A percentile compares a stretch with the other conserved stretches of the same genome.
These are phyloP conservation scores for Paraconiothyrium brasiliense DNA, from an alignment of 2,329 filamentous ascomycete genomes.

Conservation along the genomic window DNA sequence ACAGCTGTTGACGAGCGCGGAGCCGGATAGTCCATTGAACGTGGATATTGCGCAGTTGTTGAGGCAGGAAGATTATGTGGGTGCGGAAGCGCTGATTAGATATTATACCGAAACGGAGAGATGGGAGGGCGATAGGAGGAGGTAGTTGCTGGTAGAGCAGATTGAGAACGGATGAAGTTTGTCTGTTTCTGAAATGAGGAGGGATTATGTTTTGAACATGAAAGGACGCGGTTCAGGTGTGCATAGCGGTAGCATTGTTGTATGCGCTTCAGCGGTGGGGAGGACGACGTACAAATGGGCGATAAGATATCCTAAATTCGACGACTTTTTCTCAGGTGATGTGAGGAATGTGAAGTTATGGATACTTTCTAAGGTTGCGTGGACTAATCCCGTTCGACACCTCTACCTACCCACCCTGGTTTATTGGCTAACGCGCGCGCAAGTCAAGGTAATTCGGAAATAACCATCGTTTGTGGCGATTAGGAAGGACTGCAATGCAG, in stretches of 20 bases:
- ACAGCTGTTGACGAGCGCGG: constrained; percentile 73
- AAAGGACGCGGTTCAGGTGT: neutral
- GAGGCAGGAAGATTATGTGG: constrained; percentile 72
- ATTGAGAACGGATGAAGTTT: neutral
- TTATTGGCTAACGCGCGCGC: neutral
- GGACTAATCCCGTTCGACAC: neutral
- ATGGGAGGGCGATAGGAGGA: constrained; percentile 42
- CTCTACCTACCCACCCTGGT: neutral
- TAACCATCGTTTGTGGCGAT: neutral
- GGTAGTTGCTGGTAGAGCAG: constrained; percentile 13
- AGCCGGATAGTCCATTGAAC: constrained; percentile 79
- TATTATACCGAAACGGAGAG: constrained; percentile 70
- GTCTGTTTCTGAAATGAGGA: constrained; percentile 1
- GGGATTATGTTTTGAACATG: neutral
- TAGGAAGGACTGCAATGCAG: neutral
- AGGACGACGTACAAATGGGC: neutral
- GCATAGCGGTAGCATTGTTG: neutral
- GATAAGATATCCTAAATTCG: constrained; percentile 9
- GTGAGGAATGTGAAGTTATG: no score
- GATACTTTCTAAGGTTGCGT: neutral
- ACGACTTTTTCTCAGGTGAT: neutral
- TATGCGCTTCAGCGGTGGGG: neutral
- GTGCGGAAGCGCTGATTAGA: constrained; percentile 74
- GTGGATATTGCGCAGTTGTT: constrained; percentile 79
- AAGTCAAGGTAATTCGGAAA: neutral